Conservation (phyloP, 148 eudicot species). For the Chenopodium berlandieri region DNA sequence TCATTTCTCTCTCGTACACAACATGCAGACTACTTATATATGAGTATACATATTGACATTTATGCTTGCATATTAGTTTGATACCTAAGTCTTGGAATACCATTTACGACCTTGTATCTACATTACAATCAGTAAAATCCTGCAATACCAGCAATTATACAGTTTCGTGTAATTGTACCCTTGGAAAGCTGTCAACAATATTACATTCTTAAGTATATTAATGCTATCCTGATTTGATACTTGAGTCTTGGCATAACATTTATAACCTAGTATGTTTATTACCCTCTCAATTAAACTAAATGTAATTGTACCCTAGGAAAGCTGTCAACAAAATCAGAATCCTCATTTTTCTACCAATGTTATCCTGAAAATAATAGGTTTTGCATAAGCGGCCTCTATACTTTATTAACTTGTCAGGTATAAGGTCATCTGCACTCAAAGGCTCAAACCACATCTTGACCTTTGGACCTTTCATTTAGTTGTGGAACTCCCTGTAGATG, state of each 20-base stretch:
- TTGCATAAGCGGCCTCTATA: neutral
- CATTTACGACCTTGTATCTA: neutral
- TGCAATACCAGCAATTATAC: neutral
- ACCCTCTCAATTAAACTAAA: neutral
- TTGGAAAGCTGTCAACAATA: neutral
- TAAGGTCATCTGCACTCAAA: neutral
- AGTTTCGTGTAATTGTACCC: neutral
- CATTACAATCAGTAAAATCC: neutral
- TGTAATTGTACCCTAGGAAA: neutral
- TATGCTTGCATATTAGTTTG: neutral
- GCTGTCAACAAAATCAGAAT: neutral
- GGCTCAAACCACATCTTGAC: neutral
- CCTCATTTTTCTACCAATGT: neutral
- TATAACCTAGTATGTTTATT: neutral
- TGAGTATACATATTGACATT: neutral
- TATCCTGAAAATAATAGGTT: neutral
- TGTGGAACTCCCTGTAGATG: neutral
- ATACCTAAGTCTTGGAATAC: neutral
- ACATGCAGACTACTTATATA: neutral
- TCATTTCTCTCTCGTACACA: neutral
- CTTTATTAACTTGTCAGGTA: neutral
- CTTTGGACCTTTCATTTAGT: neutral
- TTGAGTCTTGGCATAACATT: neutral
- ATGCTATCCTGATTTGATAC: neutral
- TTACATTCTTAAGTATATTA: neutral